phyloP scores from a whole-genome alignment of 2,329 filamentous ascomycete species.

The Penicillium rolfsii region DNA sequence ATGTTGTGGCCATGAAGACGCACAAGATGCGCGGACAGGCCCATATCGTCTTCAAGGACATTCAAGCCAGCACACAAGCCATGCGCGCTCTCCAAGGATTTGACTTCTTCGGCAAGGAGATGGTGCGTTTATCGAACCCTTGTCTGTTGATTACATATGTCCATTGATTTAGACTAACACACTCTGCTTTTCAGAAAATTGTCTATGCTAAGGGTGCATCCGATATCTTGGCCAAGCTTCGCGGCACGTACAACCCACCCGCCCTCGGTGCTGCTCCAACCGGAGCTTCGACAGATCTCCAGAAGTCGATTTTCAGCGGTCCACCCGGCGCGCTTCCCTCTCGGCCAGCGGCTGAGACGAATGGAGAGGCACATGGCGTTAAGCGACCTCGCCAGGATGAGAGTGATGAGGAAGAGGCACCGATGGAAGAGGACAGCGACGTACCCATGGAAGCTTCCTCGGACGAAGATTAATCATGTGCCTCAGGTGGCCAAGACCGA shows the following conservation, averaged over 20 bases:
- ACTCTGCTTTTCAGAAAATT: conserved; percentile 67
- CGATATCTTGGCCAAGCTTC: conserved; percentile 83
- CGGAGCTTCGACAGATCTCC: conserved; percentile 71
- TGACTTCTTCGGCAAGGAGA: conserved; percentile 78
- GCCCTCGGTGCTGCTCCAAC: conserved; percentile 52
- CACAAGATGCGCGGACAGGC: conserved; percentile 94
- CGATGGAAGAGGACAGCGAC: conserved; percentile 70
- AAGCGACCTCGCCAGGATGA: conserved; percentile 73
- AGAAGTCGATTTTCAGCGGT: conserved; percentile 79
- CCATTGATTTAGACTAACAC: background rate
- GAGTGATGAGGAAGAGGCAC: conserved; percentile 56
- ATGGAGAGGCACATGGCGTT: conserved; percentile 57
- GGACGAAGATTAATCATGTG: conserved; percentile 66
- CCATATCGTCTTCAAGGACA: conserved; percentile 86
- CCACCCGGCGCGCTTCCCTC: conserved; percentile 51
- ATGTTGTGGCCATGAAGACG: conserved; percentile 87
- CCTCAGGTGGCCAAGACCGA: conserved; percentile 13
- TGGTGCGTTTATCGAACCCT: conserved; percentile 62
- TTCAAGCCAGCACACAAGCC: conserved; percentile 89
- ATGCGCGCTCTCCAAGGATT: conserved; percentile 87
- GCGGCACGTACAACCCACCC: conserved; percentile 82
- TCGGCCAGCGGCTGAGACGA: conserved; percentile 53
- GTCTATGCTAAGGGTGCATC: conserved; percentile 89
- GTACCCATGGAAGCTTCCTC: conserved; percentile 72
- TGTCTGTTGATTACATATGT: background rate